phyloP scores from a whole-genome alignment of 1,284 basidiomycete genomes.

The Trichosporon coremiiforme region DNA sequence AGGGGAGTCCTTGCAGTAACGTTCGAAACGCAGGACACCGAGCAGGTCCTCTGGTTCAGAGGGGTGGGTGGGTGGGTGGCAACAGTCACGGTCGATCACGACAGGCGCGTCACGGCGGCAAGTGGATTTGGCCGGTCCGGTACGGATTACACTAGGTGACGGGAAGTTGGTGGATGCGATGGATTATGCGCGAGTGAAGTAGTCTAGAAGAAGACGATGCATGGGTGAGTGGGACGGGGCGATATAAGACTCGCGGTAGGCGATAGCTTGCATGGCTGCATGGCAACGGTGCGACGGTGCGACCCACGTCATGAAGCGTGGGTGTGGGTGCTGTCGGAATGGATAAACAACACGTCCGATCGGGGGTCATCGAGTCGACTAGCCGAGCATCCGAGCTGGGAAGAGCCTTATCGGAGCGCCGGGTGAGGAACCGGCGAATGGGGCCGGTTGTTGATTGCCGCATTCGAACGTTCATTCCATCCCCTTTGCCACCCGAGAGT shows the following conservation, averaged over 20 bases:
- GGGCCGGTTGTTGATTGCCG: conserved; percentile 1
- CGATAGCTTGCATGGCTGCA: too few species aligned
- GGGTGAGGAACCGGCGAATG: background rate
- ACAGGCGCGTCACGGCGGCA: background rate
- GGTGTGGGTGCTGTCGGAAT: too few species aligned
- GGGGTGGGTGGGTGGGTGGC: conserved; percentile 1
- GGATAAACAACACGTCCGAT: too few species aligned
- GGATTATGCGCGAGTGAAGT: too few species aligned
- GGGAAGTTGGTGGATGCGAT: too few species aligned
- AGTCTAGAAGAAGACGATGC: too few species aligned
- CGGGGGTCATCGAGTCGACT: background rate
- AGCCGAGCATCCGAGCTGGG: background rate
- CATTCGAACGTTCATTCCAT: background rate
- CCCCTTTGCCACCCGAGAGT: background rate
- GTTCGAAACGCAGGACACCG: background rate
- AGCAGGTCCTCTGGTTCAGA: background rate
- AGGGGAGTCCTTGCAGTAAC: background rate
- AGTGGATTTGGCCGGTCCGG: too few species aligned
- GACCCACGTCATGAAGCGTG: too few species aligned
- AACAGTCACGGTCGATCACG: conserved; percentile 15
- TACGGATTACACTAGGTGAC: too few species aligned
- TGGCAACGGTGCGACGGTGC: too few species aligned
- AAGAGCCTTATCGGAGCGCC: background rate
- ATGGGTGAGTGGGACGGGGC: too few species aligned
- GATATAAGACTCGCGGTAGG: too few species aligned